A percentile compares a stretch with the other conserved stretches of the same genome.
Conservation (phyloP, 2,329 filamentous ascomycete species). For the Spiromastix sp. region DNA sequence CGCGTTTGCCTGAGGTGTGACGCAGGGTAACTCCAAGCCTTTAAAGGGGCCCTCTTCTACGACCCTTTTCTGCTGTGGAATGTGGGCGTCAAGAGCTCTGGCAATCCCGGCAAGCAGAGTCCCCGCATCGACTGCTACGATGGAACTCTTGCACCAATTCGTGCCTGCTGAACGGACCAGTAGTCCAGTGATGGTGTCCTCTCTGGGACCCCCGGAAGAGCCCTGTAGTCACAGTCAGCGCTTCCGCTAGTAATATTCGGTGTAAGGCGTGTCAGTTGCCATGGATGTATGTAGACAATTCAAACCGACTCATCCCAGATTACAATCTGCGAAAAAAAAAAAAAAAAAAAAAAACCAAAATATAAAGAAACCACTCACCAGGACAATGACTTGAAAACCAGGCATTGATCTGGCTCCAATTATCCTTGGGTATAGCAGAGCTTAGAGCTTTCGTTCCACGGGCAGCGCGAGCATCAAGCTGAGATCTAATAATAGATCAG, state of each 20-base stretch:
- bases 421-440: too few species aligned
- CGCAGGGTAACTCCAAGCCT: conserved; percentile 60
- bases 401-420: conserved; percentile 22
- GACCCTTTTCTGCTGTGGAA: conserved; percentile 15
- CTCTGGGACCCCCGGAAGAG: conserved; percentile 76
- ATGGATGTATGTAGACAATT: not conserved
- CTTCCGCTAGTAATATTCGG: not conserved
- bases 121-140: conserved; percentile 89
- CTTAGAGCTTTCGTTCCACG: too few species aligned
- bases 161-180: conserved; percentile 72
- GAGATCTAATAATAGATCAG: too few species aligned
- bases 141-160: conserved; percentile 69
- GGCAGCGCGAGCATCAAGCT: too few species aligned
- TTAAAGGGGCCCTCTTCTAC: conserved; percentile 62
- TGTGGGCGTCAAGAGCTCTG: conserved; percentile 53
- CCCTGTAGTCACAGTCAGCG: conserved; percentile 46
- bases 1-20: conserved; percentile 64
- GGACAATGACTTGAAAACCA: conserved; percentile 62
- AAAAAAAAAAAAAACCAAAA: conserved; percentile 16
- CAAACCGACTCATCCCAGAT: not conserved
- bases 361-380: conserved; percentile 45
- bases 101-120: conserved; percentile 79
- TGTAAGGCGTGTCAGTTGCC: not conserved
- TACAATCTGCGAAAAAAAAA: conserved; percentile 1
- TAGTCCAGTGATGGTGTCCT: conserved; percentile 82